Evolutionary conservation across 78 protist genomes (phyloP), one percentile per base, ranked within the genome.

Genomic region (Dictyostelium brefeldianum): DNA sequence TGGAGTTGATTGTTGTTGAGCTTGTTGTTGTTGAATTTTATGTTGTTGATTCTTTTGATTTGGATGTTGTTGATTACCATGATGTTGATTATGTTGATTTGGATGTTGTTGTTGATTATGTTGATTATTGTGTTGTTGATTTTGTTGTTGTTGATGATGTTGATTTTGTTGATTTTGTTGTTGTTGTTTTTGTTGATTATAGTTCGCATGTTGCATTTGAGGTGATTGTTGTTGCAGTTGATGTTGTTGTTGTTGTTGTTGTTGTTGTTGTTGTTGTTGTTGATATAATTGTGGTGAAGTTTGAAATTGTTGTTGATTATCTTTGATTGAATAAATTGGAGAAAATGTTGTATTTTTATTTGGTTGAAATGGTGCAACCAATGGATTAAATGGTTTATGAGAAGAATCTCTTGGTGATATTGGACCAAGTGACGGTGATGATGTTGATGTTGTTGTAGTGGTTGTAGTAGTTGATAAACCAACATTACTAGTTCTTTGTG

Each of bases 321-420:
- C 74, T 25, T 36, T 31, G 22, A 27, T 25, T 14, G 25, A 65
- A 15, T 41, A 5, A 9, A 50, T 75, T 48, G 81, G 48, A 9
- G 14, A 62, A n/a, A 50, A 48, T 8, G 70, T 18, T 5, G 81
- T 65, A 36, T 82, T 87, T 46, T 36, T 80, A 62, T 65, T 80
- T 22, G 92, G 92, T 78, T 87, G 92, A 22, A 87, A 87, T 57
- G 92, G 92, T 8, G 92, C 92, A 25, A 87, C 92, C 51, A 77
- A 43, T 20, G 92, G 92, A 64, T 87, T 87, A 51, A 87, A 87
- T 48, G 92, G 92, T 87, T 74, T 74, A 47, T 84, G 91, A 46
- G 79, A 71, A 8, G 54, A 27, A 6, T 36, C 69, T 22, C 27
- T 43, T 43, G 74, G 73, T 59, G 85, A 80, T 6, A 17, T 25